Base-by-base conservation (phyloP, 495 filamentous ascomycete genomes). In the Penicillium turbatum region DNA sequence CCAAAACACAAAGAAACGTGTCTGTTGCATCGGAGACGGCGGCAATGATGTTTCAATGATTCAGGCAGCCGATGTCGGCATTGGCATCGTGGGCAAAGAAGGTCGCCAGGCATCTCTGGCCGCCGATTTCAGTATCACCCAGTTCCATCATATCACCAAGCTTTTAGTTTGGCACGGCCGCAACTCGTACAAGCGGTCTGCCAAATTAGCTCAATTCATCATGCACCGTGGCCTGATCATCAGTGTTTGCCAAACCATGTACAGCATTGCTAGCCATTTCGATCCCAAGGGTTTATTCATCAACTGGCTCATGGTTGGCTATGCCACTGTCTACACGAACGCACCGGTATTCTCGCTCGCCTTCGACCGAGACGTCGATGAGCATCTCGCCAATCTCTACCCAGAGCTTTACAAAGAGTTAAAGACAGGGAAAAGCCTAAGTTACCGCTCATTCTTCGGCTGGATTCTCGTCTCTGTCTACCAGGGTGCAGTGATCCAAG, bases 1-100 rank as follows among this genome's bases (percentile, higher is more conserved):
- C 47, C 81, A 88, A 36, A 82, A 89, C 73, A 99, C 95, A 9
- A 86, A 86, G 66, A 97, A 97, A 66, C 86, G 95, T 30, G 86
- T 96, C 26, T 95, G 90, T 68, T 96, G 92, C 64, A 97, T 99
- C 59, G 93, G 93, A 38, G 93, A 99, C 59, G 93, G 93, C 36
- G 93, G 93, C 46, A 99, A 99, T 72, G 95, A 99, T 68, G 95
- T 99, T 27, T 91, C 86, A 46, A 99, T 99, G 95, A 99, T 99
- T 60, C 92, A 96, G 72, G 92, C 93, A 6, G 95, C 95, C 1
- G 95, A 97, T 61, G 90, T 99, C 1, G 95, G 95, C 36, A 90
- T 99, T 52, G 95, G 95, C 30, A 97, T 99, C 55, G 95, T 97
- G 9, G 95, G 95, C 39, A 97, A 97, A 71, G 95, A 99, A 71